Conservation (phyloP, 1,284 basidiomycete genomes). For the Earliella scabrosa region DNA sequence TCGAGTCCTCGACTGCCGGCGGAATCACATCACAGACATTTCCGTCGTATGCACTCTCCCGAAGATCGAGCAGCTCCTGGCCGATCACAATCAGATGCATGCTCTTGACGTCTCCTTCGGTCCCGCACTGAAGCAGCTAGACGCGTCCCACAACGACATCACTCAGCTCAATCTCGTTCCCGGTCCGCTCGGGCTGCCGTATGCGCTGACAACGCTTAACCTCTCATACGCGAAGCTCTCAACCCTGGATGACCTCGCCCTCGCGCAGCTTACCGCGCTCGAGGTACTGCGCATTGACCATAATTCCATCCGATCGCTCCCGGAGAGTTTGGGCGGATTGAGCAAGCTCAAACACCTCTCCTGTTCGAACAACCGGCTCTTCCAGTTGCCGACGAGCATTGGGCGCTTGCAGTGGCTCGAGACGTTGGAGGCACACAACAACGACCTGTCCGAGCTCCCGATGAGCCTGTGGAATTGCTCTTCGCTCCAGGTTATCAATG, state of each 20-base stretch:
- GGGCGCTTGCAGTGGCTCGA: conserved; percentile 82
- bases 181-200: conserved; percentile 59
- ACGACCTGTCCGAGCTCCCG: conserved; percentile 84
- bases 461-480: conserved; percentile 85
- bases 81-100: conserved; percentile 84
- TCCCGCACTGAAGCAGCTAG: conserved; percentile 60
- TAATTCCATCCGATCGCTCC: conserved; percentile 88
- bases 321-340: conserved; percentile 81
- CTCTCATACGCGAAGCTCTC: conserved; percentile 93
- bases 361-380: conserved; percentile 91
- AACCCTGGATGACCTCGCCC: conserved; percentile 75
- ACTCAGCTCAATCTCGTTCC: conserved; percentile 78
- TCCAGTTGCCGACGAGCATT: conserved; percentile 78
- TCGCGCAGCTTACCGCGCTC: conserved; percentile 79
- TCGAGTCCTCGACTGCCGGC: conserved; percentile 78
- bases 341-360: conserved; percentile 75
- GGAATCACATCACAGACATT: conserved; percentile 84
- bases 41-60: conserved; percentile 73
- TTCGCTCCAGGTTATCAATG: conserved; percentile 78
- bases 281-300: conserved; percentile 78
- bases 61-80: conserved; percentile 66
- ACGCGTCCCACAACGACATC: conserved; percentile 82
- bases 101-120: conserved; percentile 81
- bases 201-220: conserved; percentile 81
- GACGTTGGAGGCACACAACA: conserved; percentile 88